These are phyloP conservation scores for Colletotrichum costaricense DNA, from an alignment of 2,329 filamentous ascomycete genomes.

Conservation along the genomic window DNA sequence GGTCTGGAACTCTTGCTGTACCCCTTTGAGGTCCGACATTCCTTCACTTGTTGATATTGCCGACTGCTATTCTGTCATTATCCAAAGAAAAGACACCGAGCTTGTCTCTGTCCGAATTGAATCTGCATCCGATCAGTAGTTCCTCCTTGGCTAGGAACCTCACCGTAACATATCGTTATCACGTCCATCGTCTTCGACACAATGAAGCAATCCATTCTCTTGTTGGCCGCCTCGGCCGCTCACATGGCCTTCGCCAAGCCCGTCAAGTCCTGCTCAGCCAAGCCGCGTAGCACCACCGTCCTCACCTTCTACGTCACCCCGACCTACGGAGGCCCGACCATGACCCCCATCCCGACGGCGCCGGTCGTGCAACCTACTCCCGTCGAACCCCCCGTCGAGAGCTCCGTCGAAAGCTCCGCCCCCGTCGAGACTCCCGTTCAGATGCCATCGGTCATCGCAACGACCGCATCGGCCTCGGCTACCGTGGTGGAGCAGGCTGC, in stretches of 20 bases:
- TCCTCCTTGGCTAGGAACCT: slow-evolving; percentile 7
- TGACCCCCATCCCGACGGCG: slow-evolving; percentile 15
- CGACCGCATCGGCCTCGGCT: slow-evolving; percentile 10
- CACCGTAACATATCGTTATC: neutral
- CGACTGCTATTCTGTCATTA: slow-evolving; percentile 19
- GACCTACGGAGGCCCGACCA: slow-evolving; percentile 4
- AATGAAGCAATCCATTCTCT: slow-evolving; percentile 35
- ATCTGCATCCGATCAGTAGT: neutral
- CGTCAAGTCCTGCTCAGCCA: slow-evolving; percentile 16
- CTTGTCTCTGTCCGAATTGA: neutral
- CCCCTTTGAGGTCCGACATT: slow-evolving; percentile 20
- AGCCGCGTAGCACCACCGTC: slow-evolving; percentile 12
- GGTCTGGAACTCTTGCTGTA: slow-evolving; percentile 11
- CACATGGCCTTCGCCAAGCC: slow-evolving; percentile 34
- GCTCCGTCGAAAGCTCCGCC: slow-evolving; percentile 10
- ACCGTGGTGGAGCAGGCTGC: slow-evolving; percentile 5
- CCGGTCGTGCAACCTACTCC: neutral
- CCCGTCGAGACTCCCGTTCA: slow-evolving; percentile 13
- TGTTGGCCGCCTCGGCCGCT: slow-evolving; percentile 34
- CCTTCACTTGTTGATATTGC: slow-evolving; percentile 5
- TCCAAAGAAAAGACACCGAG: slow-evolving; percentile 1
- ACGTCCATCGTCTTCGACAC: slow-evolving; percentile 25
- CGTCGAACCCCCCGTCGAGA: slow-evolving; percentile 1
- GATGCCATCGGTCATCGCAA: slow-evolving; percentile 4
- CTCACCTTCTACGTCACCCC: slow-evolving; percentile 10